Percentiles rank a stretch among this genome's conserved stretches.
Conservation (phyloP, 768 basidiomycete species). For the Paxillus involutus region DNA sequence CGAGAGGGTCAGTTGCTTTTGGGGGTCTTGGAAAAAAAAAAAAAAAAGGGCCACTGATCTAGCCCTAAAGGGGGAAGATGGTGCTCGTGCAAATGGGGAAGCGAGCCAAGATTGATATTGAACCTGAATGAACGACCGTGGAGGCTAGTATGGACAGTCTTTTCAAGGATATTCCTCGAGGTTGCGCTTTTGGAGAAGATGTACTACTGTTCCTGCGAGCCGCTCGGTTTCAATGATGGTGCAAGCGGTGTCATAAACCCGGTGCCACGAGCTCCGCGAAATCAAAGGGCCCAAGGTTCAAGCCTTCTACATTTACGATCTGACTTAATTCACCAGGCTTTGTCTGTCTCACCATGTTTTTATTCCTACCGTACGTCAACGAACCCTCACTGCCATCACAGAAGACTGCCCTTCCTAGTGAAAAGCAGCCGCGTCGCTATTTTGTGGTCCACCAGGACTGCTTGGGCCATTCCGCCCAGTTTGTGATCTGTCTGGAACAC, state of each 20-base stretch:
- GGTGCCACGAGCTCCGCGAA: constrained; percentile 36
- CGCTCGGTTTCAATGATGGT: constrained; percentile 32
- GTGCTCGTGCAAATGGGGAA: constrained; percentile 43
- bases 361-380: constrained; percentile 28
- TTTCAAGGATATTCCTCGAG: constrained; percentile 50
- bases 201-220: constrained; percentile 25
- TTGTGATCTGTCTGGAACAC: constrained; percentile 24
- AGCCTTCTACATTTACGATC: constrained; percentile 27
- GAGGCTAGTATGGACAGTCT: constrained; percentile 36
- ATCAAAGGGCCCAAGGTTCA: constrained; percentile 26
- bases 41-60: constrained; percentile 21
- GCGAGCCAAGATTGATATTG: constrained; percentile 35
- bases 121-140: constrained; percentile 5
- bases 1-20: constrained; percentile 19
- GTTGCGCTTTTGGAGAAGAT: constrained; percentile 22
- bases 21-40: constrained; percentile 26
- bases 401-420: constrained; percentile 23
- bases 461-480: constrained; percentile 20
- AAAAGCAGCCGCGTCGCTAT: constrained; percentile 7
- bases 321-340: constrained; percentile 30
- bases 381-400: constrained; percentile 12
- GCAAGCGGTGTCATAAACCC: constrained; percentile 27
- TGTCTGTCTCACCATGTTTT: constrained; percentile 34
- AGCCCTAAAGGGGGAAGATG: constrained; percentile 46
- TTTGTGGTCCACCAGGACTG: constrained; percentile 10